Evolutionary conservation across 139 green algal species (phyloP), one percentile per base, ranked within the genome.

Genomic region (Chlorella ohadii): DNA sequence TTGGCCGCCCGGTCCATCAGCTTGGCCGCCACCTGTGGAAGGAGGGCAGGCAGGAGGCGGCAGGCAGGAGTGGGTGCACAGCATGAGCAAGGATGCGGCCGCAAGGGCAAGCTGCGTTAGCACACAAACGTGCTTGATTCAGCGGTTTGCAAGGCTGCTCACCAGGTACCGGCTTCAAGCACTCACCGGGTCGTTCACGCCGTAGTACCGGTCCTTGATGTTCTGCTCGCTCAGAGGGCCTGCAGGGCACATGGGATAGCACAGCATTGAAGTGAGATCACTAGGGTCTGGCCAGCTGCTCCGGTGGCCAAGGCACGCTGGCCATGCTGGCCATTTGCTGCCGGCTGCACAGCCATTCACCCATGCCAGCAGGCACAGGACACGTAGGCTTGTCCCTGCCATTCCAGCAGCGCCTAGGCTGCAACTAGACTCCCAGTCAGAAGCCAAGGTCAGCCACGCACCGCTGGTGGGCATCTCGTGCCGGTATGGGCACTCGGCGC

Each of bases 191-290:
- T 99, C 97, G 82, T 99, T 99, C 63, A 97, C 91, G 63, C 97
- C 97, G 79, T 98, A 98, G 92, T 99, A 99, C 27, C 97, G 88
- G 81, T 99, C 96, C 73, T 87, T 91, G 86, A 98, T 98, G 90
- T 98, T 98, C 93, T 99, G 96, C 79, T 98, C 88, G 12, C 90
- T 82, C 78, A 99, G 92, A 9, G 83, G 87, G 56, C 83, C 83
- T 77, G 57, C 39, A 72, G 47, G 31, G 33, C 11, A 17, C 27
- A 9, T 7, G 0, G 12, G 27, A n/a, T n/a, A n/a, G n/a, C n/a
- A n/a, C n/a, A n/a, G n/a, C n/a, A n/a, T n/a, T n/a, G n/a, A n/a
- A n/a, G n/a, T n/a, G n/a, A n/a, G n/a, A n/a, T n/a, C n/a, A n/a
- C n/a, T n/a, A n/a, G n/a, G n/a, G n/a, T n/a, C n/a, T n/a, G n/a